These are phyloP conservation scores for Capsella bursapastoris DNA, from an alignment of 345 rosid genomes.

Conservation along the genomic window DNA sequence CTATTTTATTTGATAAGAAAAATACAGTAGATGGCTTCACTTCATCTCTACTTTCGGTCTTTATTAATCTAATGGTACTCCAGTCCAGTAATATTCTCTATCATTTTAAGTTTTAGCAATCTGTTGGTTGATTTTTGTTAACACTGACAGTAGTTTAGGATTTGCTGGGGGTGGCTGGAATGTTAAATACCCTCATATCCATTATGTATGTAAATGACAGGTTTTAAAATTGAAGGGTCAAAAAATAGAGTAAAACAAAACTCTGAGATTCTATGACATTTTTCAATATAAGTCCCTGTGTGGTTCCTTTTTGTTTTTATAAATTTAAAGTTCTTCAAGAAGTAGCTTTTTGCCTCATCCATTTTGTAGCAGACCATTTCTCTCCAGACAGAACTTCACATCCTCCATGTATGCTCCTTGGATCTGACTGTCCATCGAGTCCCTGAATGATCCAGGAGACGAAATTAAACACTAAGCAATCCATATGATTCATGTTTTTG, in stretches of 20 bases:
- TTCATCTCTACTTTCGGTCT: too few species aligned
- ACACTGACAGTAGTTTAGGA: not conserved
- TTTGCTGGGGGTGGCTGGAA: not conserved
- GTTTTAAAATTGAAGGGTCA: slow-evolving; percentile 8
- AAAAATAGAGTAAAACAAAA: slow-evolving; percentile 24
- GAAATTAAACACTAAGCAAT: slow-evolving; percentile 1
- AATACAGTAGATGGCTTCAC: too few species aligned
- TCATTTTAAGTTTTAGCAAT: too few species aligned
- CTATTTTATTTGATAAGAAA: too few species aligned
- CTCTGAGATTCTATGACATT: slow-evolving; percentile 35
- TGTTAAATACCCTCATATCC: not conserved
- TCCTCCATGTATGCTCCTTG: slow-evolving; percentile 88
- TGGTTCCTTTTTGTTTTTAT: slow-evolving; percentile 7
- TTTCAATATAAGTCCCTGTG: slow-evolving; percentile 38
- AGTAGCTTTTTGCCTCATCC: slow-evolving; percentile 82
- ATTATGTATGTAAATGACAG: slow-evolving; percentile 1
- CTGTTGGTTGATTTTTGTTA: too few species aligned
- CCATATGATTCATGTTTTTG: slow-evolving; percentile 4
- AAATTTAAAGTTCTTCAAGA: slow-evolving; percentile 42
- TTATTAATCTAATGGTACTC: too few species aligned
- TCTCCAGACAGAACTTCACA: slow-evolving; percentile 84
- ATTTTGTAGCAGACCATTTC: slow-evolving; percentile 98
- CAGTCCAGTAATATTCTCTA: too few species aligned
- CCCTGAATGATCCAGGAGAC: slow-evolving; percentile 53
- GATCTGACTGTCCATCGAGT: slow-evolving; percentile 82